Evolutionary conservation across 2,329 filamentous ascomycete genomes (phyloP).

Genomic region (Penicillium rolfsii): DNA sequence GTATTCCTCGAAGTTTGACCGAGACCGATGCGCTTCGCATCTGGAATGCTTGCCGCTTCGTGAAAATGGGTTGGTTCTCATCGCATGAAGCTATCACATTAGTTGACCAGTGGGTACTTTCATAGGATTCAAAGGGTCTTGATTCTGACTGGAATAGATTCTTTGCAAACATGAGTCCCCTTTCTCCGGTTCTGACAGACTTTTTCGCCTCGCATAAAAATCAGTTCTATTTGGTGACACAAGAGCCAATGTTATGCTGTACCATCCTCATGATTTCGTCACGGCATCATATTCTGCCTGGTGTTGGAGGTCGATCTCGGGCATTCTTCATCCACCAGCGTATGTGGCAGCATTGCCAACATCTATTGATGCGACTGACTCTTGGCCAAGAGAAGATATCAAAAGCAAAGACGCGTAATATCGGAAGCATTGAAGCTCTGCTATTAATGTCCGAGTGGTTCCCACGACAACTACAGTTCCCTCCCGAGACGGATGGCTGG

Average conservation of each 20-base stretch:
- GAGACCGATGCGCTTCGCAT: conserved; percentile 42
- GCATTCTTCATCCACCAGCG: conserved; percentile 56
- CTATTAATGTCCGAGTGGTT: conserved; percentile 59
- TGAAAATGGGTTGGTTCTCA: conserved; percentile 58
- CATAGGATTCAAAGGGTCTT: neutral
- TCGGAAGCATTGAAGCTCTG: conserved; percentile 57
- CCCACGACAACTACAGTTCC: conserved; percentile 56
- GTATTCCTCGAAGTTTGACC: conserved; percentile 16
- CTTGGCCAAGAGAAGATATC: conserved; percentile 57
- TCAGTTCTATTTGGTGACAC: conserved; percentile 52
- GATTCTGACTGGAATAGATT: conserved; percentile 35
- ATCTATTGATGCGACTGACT: conserved; percentile 55
- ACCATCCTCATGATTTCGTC: conserved; percentile 59
- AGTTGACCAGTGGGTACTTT: conserved; percentile 47
- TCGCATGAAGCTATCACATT: conserved; percentile 56
- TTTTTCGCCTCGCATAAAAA: conserved; percentile 53
- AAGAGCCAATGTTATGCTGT: conserved; percentile 57
- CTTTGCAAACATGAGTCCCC: conserved; percentile 52
- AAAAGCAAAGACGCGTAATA: conserved; percentile 51
- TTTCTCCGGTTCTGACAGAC: conserved; percentile 54
- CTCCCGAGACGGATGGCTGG: conserved; percentile 57
- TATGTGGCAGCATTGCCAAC: conserved; percentile 57
- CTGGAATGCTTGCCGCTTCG: conserved; percentile 56
- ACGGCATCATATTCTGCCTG: conserved; percentile 48
- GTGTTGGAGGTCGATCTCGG: conserved; percentile 47